Conservation (phyloP, 2,329 filamentous ascomycete species). For the Colletotrichum chlorophyti region DNA sequence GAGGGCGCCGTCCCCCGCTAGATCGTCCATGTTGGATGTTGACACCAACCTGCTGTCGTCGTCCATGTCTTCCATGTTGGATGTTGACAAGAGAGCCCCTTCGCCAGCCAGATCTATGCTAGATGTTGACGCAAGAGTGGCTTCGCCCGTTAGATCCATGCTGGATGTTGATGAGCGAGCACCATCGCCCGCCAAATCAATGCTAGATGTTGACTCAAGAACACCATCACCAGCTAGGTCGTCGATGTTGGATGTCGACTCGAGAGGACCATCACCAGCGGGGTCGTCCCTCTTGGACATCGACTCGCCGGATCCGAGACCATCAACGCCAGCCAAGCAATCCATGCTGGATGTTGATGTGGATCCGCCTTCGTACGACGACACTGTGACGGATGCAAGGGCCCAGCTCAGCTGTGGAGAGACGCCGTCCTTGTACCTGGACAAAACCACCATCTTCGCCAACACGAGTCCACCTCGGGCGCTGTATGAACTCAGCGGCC, state of each 20-base stretch:
- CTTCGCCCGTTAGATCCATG: too few relatives aligned
- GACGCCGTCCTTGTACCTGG: conserved; percentile 8
- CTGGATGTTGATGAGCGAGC: conserved; percentile 3
- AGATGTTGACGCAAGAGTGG: too few relatives aligned
- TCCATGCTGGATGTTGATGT: conserved; percentile 12
- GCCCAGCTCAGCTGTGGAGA: conserved; percentile 14
- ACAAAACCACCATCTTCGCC: conserved; percentile 14
- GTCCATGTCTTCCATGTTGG: conserved; percentile 1
- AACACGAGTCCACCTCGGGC: conserved; percentile 17
- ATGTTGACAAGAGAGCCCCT: conserved; percentile 7
- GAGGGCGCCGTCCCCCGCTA: conserved; percentile 5
- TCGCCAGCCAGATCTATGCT: conserved; percentile 7
- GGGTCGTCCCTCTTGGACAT: too few relatives aligned
- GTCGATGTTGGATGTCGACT: too few relatives aligned
- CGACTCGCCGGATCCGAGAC: too few relatives aligned
- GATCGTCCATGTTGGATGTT: not conserved
- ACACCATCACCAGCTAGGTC: too few relatives aligned
- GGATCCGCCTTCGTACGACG: conserved; percentile 16
- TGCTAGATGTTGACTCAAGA: too few relatives aligned
- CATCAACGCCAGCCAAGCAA: not conserved
- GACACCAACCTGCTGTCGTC: conserved; percentile 11
- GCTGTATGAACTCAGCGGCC: conserved; percentile 36
- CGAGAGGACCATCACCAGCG: too few relatives aligned
- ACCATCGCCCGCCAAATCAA: conserved; percentile 12
- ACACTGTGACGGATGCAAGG: not conserved